Conservation (phyloP, 257 asterid genomes). For the Nemophila menziesii region DNA sequence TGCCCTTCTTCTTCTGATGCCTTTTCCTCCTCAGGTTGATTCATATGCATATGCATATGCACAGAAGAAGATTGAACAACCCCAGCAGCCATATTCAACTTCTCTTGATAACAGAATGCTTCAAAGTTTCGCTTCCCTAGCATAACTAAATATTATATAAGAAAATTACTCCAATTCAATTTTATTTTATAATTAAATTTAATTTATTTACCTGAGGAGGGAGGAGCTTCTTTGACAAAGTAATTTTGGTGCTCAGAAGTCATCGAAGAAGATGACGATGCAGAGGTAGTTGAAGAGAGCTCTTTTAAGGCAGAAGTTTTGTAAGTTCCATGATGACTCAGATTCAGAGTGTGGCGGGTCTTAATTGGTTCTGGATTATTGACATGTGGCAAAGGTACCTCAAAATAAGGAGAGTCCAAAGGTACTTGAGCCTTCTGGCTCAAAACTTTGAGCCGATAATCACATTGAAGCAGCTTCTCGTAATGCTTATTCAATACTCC, state of each 20-base stretch:
- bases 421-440: conserved; percentile 50
- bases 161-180: neutral
- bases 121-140: conserved; percentile 19
- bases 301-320: conserved; percentile 30
- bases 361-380: conserved; percentile 38
- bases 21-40: conserved; percentile 38
- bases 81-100: conserved; percentile 24
- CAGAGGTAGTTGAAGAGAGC: conserved; percentile 34
- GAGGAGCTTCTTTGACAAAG: conserved; percentile 25
- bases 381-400: conserved; percentile 25
- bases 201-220: conserved; percentile 52
- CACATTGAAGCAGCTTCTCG: conserved; percentile 74
- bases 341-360: conserved; percentile 17
- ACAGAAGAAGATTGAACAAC: conserved; percentile 47
- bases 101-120: conserved; percentile 21
- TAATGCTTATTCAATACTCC: conserved; percentile 63
- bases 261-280: conserved; percentile 31
- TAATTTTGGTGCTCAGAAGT: conserved; percentile 21
- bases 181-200: neutral
- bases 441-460: conserved; percentile 41
- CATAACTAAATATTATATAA: conserved; percentile 31
- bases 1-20: conserved; percentile 60
- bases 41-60: conserved; percentile 50
- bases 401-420: conserved; percentile 45
- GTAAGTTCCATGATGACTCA: conserved; percentile 19